Percentiles rank a stretch among this genome's conserved stretches.
phyloP scores from a whole-genome alignment of 306 rosid genomes.

The Medicago ruthenica region DNA sequence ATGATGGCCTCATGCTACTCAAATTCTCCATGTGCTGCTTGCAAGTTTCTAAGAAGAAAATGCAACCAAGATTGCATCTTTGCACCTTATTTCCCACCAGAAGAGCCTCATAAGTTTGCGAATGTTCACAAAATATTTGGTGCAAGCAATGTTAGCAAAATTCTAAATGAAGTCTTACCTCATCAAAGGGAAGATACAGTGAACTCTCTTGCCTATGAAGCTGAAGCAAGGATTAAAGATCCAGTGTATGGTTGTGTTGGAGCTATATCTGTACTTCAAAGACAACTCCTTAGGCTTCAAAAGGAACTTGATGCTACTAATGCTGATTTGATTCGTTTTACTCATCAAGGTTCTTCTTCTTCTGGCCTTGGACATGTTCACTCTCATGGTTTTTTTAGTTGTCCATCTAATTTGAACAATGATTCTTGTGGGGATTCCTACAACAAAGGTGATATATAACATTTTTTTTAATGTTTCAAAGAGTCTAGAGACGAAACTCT shows the following conservation, averaged over 20 bases:
- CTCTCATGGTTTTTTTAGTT: conserved; percentile 28
- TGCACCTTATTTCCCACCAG: conserved; percentile 88
- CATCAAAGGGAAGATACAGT: conserved; percentile 89
- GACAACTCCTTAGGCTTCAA: conserved; percentile 78
- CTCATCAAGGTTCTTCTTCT: conserved; percentile 37
- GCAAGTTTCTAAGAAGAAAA: conserved; percentile 85
- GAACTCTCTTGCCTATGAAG: conserved; percentile 90
- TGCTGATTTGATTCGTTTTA: conserved; percentile 72
- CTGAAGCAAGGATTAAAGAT: conserved; percentile 88
- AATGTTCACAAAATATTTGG: conserved; percentile 94
- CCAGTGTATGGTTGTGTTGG: conserved; percentile 97
- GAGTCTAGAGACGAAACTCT: too few species aligned
- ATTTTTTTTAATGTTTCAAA: not conserved
- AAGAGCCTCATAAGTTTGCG: conserved; percentile 84
- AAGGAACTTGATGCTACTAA: conserved; percentile 88
- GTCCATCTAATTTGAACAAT: conserved; percentile 46
- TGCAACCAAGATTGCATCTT: conserved; percentile 83
- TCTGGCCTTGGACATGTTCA: not conserved
- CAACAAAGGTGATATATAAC: conserved; percentile 32
- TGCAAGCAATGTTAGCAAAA: conserved; percentile 88
- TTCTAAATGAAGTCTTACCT: conserved; percentile 79
- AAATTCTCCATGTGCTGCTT: conserved; percentile 91
- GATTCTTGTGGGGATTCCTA: conserved; percentile 30
- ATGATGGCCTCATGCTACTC: conserved; percentile 71
- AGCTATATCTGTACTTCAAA: conserved; percentile 83